These are phyloP conservation scores for Periglandula ipomoeae DNA, from an alignment of 2,329 filamentous ascomycete species.

Conservation along the genomic window DNA sequence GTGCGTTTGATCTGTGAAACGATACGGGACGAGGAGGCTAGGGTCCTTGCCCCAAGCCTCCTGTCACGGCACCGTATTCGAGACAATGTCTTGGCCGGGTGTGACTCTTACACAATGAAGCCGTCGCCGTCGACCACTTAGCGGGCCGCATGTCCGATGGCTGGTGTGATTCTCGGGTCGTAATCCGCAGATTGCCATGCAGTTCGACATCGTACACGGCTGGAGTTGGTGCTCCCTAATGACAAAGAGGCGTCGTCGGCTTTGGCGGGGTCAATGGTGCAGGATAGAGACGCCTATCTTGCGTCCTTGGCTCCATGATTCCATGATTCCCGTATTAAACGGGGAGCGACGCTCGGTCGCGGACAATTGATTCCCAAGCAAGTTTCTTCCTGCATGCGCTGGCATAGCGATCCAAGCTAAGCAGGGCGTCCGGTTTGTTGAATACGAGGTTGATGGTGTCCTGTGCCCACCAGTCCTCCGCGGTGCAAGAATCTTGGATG, in stretches of 20 bases:
- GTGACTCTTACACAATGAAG: neutral
- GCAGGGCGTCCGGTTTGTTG: neutral
- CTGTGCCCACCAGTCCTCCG: neutral
- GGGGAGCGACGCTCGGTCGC: too few species aligned
- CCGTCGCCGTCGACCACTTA: too few species aligned
- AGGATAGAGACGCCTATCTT: too few species aligned
- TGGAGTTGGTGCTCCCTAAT: neutral
- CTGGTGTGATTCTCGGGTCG: neutral
- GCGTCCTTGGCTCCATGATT: too few species aligned
- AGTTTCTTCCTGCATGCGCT: neutral
- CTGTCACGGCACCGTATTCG: neutral
- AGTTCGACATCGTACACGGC: neutral
- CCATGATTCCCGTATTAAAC: too few species aligned
- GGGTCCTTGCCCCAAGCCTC: neutral
- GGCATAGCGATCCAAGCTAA: neutral
- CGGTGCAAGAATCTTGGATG: neutral
- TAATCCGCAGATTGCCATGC: neutral
- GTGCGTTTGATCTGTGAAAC: neutral
- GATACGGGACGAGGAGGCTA: neutral
- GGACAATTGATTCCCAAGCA: too few species aligned
- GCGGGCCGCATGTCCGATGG: neutral
- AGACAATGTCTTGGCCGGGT: neutral
- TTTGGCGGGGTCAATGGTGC: too few species aligned
- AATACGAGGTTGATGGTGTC: neutral
- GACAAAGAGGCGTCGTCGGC: neutral